Percentiles rank a stretch among this genome's conserved stretches.
Evolutionary conservation across 345 rosid species (phyloP).

Genomic region (Camelina laxa): DNA sequence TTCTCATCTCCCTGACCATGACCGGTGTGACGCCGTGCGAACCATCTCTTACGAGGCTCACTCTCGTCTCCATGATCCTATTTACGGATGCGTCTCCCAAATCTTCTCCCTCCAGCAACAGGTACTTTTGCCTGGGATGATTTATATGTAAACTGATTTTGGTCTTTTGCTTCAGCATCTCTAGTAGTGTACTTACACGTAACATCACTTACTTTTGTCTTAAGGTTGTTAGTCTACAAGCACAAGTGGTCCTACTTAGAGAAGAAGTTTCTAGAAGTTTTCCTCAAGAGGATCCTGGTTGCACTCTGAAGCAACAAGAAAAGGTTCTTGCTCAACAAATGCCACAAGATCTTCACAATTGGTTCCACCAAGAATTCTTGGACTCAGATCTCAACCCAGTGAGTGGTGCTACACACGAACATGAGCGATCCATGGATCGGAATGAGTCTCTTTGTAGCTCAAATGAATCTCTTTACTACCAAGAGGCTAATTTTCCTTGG

Average conservation of each 20-base stretch:
- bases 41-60: slow-evolving; percentile 97
- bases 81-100: slow-evolving; percentile 95
- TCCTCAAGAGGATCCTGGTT: slow-evolving; percentile 43
- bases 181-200: slow-evolving; percentile 23
- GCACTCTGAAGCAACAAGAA: slow-evolving; percentile 46
- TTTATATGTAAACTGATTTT: not conserved
- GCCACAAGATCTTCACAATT: slow-evolving; percentile 62
- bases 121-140: slow-evolving; percentile 45
- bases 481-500: slow-evolving; percentile 31
- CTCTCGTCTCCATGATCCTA: slow-evolving; percentile 94
- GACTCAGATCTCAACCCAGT: slow-evolving; percentile 16
- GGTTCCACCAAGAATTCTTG: slow-evolving; percentile 55
- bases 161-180: slow-evolving; percentile 32
- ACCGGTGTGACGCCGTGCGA: slow-evolving; percentile 81
- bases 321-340: slow-evolving; percentile 31
- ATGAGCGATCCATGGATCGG: slow-evolving; percentile 20
- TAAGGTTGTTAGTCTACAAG: slow-evolving; percentile 83
- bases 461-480: slow-evolving; percentile 34
- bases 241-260: slow-evolving; percentile 76
- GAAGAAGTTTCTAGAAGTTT: slow-evolving; percentile 69
- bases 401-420: slow-evolving; percentile 5
- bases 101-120: slow-evolving; percentile 96
- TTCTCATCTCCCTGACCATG: slow-evolving; percentile 69
- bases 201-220: slow-evolving; percentile 26
- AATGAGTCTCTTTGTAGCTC: slow-evolving; percentile 36